Conservation (phyloP, 2,329 filamentous ascomycete genomes). For the Aspergillus candidus region DNA sequence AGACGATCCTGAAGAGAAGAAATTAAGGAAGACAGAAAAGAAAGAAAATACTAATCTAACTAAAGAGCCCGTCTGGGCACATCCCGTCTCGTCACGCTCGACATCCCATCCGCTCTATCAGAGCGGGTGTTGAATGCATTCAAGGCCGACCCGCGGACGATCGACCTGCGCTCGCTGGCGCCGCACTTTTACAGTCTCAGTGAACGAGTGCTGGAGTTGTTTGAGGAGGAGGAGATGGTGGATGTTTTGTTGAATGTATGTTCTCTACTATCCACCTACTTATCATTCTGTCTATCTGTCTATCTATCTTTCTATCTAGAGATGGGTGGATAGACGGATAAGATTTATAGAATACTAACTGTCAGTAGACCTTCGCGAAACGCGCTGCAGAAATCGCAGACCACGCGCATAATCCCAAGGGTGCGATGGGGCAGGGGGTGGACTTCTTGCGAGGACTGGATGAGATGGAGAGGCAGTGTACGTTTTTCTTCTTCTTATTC, state of each 20-base stretch:
- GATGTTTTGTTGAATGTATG: conserved; percentile 58
- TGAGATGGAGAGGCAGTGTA: conserved; percentile 72
- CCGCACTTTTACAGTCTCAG: conserved; percentile 85
- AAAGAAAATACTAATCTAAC: not conserved
- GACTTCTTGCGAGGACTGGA: conserved; percentile 86
- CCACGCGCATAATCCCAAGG: conserved; percentile 78
- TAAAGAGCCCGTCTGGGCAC: conserved; percentile 39
- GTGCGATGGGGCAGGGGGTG: conserved; percentile 58
- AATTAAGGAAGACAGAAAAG: too few relatives aligned
- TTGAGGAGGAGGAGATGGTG: conserved; percentile 77
- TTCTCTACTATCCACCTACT: not conserved
- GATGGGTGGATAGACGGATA: too few relatives aligned
- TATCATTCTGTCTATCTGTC: not conserved
- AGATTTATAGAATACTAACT: not conserved
- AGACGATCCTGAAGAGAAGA: too few relatives aligned
- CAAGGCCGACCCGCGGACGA: conserved; percentile 79
- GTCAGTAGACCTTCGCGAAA: conserved; percentile 65
- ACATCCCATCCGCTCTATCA: conserved; percentile 71
- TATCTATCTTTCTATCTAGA: too few relatives aligned
- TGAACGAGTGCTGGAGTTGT: conserved; percentile 79
- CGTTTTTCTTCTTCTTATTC: conserved; percentile 7
- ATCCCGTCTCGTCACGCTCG: conserved; percentile 66
- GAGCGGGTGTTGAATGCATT: conserved; percentile 79
- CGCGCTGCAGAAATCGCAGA: conserved; percentile 78
- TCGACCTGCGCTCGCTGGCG: conserved; percentile 75